phyloP scores from a whole-genome alignment of 1,284 basidiomycete species.

The Ustilago vetiveriae region DNA sequence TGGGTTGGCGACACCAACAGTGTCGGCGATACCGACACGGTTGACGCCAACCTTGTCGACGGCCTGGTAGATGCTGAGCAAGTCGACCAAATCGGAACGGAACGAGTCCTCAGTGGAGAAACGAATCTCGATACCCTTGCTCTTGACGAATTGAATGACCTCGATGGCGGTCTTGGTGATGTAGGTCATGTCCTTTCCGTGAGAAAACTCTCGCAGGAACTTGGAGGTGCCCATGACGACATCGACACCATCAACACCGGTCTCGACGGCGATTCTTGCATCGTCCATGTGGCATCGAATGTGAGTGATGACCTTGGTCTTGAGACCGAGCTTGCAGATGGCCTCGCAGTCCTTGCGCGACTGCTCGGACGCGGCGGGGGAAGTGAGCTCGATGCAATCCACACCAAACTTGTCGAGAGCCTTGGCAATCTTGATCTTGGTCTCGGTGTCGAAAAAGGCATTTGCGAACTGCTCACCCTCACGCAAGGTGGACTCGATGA shows the following conservation, averaged over 20 bases:
- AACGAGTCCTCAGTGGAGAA: constrained; percentile 99
- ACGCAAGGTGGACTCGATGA: constrained; percentile 95
- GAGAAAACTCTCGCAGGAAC: constrained; percentile 98
- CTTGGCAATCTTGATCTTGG: constrained; percentile 99
- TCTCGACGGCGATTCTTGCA: constrained; percentile 97
- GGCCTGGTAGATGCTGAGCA: constrained; percentile 98
- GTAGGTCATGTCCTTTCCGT: constrained; percentile 99
- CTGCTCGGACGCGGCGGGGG: constrained; percentile 96
- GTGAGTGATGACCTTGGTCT: constrained; percentile 97
- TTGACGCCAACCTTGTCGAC: constrained; percentile 99
- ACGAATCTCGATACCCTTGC: constrained; percentile 98
- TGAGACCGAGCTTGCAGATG: constrained; percentile 98
- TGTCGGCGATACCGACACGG: constrained; percentile 98
- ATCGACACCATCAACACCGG: constrained; percentile 96
- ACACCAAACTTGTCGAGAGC: constrained; percentile 76
- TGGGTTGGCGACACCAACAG: constrained; percentile 98
- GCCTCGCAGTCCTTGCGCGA: constrained; percentile 94
- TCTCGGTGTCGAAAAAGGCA: constrained; percentile 99
- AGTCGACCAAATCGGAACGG: constrained; percentile 98
- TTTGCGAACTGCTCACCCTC: constrained; percentile 99
- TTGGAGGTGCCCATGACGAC: constrained; percentile 99
- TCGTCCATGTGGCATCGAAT: constrained; percentile 99
- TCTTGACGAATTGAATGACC: constrained; percentile 99
- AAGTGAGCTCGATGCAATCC: constrained; percentile 99
- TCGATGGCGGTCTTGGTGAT: constrained; percentile 98